Conservation (phyloP, 2,329 filamentous ascomycete genomes). For the Incumbomyces lentus region DNA sequence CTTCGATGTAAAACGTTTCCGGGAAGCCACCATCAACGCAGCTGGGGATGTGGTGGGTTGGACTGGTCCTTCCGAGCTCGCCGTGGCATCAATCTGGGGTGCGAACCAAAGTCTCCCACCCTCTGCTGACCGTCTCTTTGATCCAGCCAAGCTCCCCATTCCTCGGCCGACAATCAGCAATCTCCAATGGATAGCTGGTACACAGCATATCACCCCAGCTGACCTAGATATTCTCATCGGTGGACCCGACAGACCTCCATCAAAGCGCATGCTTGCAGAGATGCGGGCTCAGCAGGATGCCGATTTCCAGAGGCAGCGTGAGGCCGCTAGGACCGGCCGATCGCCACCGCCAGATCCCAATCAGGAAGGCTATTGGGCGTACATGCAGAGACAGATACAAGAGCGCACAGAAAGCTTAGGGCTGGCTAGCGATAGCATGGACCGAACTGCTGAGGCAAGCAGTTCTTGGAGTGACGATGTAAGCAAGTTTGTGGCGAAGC, state of each 20-base stretch:
- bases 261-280: slow-evolving; percentile 77
- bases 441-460: slow-evolving; percentile 69
- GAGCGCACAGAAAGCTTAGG: slow-evolving; percentile 82
- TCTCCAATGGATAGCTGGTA: slow-evolving; percentile 91
- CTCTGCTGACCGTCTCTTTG: slow-evolving; percentile 64
- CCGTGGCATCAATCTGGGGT: slow-evolving; percentile 76
- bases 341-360: slow-evolving; percentile 26
- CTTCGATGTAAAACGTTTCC: slow-evolving; percentile 63
- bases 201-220: slow-evolving; percentile 74
- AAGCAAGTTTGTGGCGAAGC: slow-evolving; percentile 71
- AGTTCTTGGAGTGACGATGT: slow-evolving; percentile 79
- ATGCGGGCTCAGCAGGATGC: slow-evolving; percentile 61
- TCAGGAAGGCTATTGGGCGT: slow-evolving; percentile 61
- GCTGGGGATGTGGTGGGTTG: slow-evolving; percentile 79
- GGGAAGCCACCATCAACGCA: slow-evolving; percentile 58
- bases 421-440: slow-evolving; percentile 74
- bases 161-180: slow-evolving; percentile 88
- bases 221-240: slow-evolving; percentile 89
- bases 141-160: slow-evolving; percentile 62
- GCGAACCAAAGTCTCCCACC: slow-evolving; percentile 54
- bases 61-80: slow-evolving; percentile 78
- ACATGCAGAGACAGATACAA: slow-evolving; percentile 76
- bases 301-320: slow-evolving; percentile 28
- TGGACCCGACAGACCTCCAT: slow-evolving; percentile 75
- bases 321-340: slow-evolving; percentile 28